Base-by-base conservation (phyloP, 2,329 filamentous ascomycete species). In the Paramyrothecium roridum region DNA sequence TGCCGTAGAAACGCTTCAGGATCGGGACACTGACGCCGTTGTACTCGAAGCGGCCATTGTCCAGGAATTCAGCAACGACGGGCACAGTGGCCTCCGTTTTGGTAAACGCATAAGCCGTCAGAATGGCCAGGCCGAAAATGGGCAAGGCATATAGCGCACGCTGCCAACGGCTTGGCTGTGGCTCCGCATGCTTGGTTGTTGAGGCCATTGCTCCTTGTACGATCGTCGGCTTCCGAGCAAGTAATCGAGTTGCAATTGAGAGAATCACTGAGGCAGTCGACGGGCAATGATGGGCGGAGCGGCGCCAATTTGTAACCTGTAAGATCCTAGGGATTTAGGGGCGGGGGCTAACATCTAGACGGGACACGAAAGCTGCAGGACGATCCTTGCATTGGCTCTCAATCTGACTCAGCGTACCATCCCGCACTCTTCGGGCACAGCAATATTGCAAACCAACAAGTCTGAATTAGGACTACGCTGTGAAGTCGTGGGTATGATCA, bases 41-140 rank as follows among this genome's bases (percentile, higher is more conserved):
- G 51, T 48, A 26, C 12, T 57, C 48, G 20, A 62, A 51, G 43
- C 53, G 16, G 12, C 13, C 21, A 22, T 20, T 53, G 21, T 58
- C 45, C 1, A 61, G 26, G 2, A 61, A 56, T 3, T 50, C 19
- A 7, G 60, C 53, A 2, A 64, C 22, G 1, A 54, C 2, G 1
- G 56, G 57, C 1, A 48, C 59, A 22, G 66, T 56, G 1, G 63
- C 58, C n/a, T 57, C 49, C 13, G 50, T 59, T 56, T 67, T 61
- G 6, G 46, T 23, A n/a, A 65, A 59, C 6, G 57, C 61, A 26
- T 56, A 53, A 8, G 50, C 26, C 64, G 65, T 67, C 2, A 67
- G 12, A 2, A 52, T 52, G 1, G 61, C 23, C 2, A 65, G 19
- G 8, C 49, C 51, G 11, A 67, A 54, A 13, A 67, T 59, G 2